Evolutionary conservation across 192 early-diverging fungal species (phyloP).

Genomic region (Diversispora epigaea): DNA sequence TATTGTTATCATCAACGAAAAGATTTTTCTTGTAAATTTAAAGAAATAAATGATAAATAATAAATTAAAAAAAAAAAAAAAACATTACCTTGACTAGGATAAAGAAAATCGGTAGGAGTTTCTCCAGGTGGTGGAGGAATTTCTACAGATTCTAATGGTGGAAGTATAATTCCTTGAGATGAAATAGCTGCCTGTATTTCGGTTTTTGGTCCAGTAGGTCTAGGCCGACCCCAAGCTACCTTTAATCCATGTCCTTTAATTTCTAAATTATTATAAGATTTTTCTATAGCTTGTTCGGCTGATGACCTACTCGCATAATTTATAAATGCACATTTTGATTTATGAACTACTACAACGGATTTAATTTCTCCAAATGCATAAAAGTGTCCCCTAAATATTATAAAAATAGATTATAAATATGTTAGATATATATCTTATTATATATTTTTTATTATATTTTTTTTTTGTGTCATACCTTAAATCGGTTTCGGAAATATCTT

Average conservation of each 20-base stretch:
- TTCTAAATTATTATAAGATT: slow-evolving; percentile 66
- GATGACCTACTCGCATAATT: slow-evolving; percentile 77
- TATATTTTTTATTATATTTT: neutral
- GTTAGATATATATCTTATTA: neutral
- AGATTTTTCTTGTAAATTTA: neutral
- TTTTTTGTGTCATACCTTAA: slow-evolving; percentile 49
- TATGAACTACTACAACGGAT: slow-evolving; percentile 77
- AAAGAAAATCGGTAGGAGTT: slow-evolving; percentile 24
- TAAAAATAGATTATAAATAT: too few relatives aligned
- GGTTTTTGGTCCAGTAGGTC: slow-evolving; percentile 66
- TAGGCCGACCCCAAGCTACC: slow-evolving; percentile 83
- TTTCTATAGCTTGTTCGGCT: slow-evolving; percentile 84
- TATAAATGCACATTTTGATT: slow-evolving; percentile 86
- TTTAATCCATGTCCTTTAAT: slow-evolving; percentile 70
- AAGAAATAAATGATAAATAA: neutral
- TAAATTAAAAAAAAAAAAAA: too few relatives aligned
- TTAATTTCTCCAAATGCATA: slow-evolving; percentile 86
- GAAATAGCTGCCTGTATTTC: slow-evolving; percentile 44
- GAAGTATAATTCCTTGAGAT: slow-evolving; percentile 34
- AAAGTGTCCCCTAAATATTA: slow-evolving; percentile 61
- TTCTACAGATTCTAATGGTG: slow-evolving; percentile 36
- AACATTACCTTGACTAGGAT: slow-evolving; percentile 46
- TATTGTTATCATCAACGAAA: neutral
- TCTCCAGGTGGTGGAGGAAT: slow-evolving; percentile 47
- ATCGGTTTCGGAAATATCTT: slow-evolving; percentile 67